Base-by-base conservation (phyloP, 768 basidiomycete genomes). In the Psilocybe cubensis region DNA sequence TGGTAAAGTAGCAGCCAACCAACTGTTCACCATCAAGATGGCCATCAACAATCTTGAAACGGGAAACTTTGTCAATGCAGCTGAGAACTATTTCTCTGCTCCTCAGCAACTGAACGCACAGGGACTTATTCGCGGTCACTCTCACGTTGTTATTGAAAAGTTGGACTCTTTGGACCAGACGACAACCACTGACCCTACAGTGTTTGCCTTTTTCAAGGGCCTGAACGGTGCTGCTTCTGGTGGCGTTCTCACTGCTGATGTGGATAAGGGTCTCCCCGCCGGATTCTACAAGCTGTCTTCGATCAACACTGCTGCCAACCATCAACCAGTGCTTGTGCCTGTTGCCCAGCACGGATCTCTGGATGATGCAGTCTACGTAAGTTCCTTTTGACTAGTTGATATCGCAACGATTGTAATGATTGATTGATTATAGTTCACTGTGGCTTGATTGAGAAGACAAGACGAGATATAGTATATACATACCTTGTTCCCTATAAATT, bases 211-310 rank as follows among this genome's bases (percentile, higher is more conserved):
- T 72, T 88, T 87, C 83, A 79, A 78, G 67, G 78, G 78, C 45
- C 62, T 85, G 57, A 77, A 82, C 59, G 74, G 58, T n/a, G 68
- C 73, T 10, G 81, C 79, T 54, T 70, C 66, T 54, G 74, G 73
- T 59, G 87, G 85, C 9, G 63, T 82, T 1, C 74, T 88, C n/a
- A 72, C 75, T n/a, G 79, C 81, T 24, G 70, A 72, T 38, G 83
- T 91, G 54, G 71, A 74, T 3, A 71, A 71, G 21, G 88, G 87
- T 60, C 74, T 89, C 29, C 78, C 85, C 24, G 78, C 77, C 8
- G 86, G 87, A 18, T 64, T 72, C 28, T 91, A 92, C 74, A 79
- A 79, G 59, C 70, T 88, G 38, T 76, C 82, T 45, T 82, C 83
- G 3, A 87, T 88, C 71, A 83, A 83, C 68, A 67, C 79, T 29